phyloP scores from a whole-genome alignment of 768 basidiomycete species.

The Pholiota microspora region DNA sequence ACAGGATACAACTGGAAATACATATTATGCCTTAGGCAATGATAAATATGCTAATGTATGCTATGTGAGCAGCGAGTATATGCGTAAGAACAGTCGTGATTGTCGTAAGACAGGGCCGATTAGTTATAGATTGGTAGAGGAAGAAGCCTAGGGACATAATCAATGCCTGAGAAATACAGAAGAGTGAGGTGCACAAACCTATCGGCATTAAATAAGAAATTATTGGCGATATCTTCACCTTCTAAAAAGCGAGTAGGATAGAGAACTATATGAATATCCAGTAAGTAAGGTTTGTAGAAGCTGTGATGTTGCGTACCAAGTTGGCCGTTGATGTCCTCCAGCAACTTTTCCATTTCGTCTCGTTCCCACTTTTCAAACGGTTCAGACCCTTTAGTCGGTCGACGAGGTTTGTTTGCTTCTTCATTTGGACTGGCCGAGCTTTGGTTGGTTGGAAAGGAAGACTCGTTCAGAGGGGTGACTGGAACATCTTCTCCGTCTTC shows the following conservation, averaged over 20 bases:
- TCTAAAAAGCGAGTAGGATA: conserved; percentile 88
- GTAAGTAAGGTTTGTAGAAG: background rate
- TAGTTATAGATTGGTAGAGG: conserved; percentile 76
- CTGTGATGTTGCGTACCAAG: conserved; percentile 56
- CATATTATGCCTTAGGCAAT: background rate
- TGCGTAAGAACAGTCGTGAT: background rate
- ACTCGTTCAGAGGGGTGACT: conserved; percentile 20
- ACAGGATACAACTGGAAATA: background rate
- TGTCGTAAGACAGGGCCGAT: background rate
- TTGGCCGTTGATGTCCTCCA: conserved; percentile 79
- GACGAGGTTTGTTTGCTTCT: conserved; percentile 31
- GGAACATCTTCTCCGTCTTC: conserved; percentile 29
- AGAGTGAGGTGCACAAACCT: conserved; percentile 39
- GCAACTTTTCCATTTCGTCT: conserved; percentile 85
- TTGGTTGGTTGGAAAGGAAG: conserved; percentile 8
- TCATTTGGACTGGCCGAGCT: conserved; percentile 12
- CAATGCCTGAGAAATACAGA: background rate
- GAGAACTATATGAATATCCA: conserved; percentile 50
- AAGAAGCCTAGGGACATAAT: conserved; percentile 44
- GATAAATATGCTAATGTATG: background rate
- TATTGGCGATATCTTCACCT: conserved; percentile 88
- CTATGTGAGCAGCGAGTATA: background rate
- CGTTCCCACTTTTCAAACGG: conserved; percentile 81
- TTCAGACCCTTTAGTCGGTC: conserved; percentile 50
- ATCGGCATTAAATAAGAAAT: conserved; percentile 92